A percentile compares a stretch with the other conserved stretches of the same genome.
Evolutionary conservation across 257 asterid genomes (phyloP).

Genomic region (Coffea eugenioides): DNA sequence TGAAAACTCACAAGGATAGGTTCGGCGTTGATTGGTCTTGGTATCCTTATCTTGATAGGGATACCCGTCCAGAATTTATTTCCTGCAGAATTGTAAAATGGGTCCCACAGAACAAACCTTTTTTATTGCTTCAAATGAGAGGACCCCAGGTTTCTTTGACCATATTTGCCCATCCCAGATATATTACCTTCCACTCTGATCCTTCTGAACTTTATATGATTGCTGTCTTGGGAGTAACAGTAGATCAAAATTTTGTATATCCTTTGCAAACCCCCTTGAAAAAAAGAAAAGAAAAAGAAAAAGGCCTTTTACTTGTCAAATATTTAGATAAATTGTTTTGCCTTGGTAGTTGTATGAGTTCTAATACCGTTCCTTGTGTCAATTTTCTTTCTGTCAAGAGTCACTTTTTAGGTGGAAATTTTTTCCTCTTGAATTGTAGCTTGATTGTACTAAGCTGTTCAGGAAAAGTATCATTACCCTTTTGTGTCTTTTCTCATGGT

Average conservation of each 20-base stretch:
- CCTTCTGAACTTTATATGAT: not conserved
- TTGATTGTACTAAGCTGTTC: too few species aligned
- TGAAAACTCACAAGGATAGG: constrained; percentile 88
- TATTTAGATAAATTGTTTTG: too few species aligned
- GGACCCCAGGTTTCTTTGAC: constrained; percentile 74
- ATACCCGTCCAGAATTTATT: constrained; percentile 84
- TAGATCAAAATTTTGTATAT: not conserved
- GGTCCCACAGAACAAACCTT: constrained; percentile 75
- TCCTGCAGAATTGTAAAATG: constrained; percentile 79
- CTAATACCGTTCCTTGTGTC: too few species aligned
- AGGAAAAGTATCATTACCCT: too few species aligned
- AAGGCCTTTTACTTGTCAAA: too few species aligned
- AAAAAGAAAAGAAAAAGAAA: too few species aligned
- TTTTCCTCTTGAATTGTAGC: too few species aligned
- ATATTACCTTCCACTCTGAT: constrained; percentile 6
- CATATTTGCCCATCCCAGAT: constrained; percentile 75
- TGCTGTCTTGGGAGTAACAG: not conserved
- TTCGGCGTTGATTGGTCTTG: constrained; percentile 67
- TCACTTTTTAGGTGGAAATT: too few species aligned
- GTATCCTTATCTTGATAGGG: constrained; percentile 93
- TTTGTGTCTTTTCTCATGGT: too few species aligned
- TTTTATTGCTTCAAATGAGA: constrained; percentile 89
- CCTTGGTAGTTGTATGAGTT: too few species aligned
- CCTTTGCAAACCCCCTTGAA: too few species aligned
- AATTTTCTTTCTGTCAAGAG: too few species aligned